A percentile compares a stretch with the other conserved stretches of the same genome.
Conservation (phyloP, 148 eudicot species). For the Vaccinium corymbosum region DNA sequence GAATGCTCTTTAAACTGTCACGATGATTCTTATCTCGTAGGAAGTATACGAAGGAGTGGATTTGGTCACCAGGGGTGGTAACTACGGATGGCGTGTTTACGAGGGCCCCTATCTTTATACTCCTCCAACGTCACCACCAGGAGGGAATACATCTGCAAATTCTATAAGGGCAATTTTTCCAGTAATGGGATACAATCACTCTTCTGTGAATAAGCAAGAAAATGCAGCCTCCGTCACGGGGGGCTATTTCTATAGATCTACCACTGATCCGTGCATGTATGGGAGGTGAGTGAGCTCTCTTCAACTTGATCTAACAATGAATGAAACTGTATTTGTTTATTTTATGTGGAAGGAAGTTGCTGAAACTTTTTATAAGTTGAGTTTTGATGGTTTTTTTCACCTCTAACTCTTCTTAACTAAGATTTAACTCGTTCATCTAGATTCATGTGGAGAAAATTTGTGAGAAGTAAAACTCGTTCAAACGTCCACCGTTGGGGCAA, state of each 20-base stretch:
- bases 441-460: not conserved
- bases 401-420: not conserved
- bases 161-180: constrained; percentile 59
- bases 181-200: constrained; percentile 83
- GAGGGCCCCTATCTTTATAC: constrained; percentile 52
- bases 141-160: constrained; percentile 61
- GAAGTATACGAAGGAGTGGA: constrained; percentile 69
- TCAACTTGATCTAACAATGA: not conserved
- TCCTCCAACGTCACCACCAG: constrained; percentile 55
- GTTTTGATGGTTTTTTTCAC: not conserved
- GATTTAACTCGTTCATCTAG: not conserved
- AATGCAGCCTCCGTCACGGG: constrained; percentile 85
- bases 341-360: not conserved
- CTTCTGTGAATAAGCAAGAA: constrained; percentile 52
- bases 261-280: constrained; percentile 72
- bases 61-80: constrained; percentile 66
- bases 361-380: not conserved
- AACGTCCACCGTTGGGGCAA: not conserved
- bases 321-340: not conserved
- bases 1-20: not conserved
- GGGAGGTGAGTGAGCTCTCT: constrained; percentile 58
- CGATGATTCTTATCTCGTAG: constrained; percentile 23
- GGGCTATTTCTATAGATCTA: constrained; percentile 73
- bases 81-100: constrained; percentile 79
- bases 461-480: not conserved